These are phyloP conservation scores for Raphanus raphanistrum DNA, from an alignment of 345 rosid species.

Conservation along the genomic window DNA sequence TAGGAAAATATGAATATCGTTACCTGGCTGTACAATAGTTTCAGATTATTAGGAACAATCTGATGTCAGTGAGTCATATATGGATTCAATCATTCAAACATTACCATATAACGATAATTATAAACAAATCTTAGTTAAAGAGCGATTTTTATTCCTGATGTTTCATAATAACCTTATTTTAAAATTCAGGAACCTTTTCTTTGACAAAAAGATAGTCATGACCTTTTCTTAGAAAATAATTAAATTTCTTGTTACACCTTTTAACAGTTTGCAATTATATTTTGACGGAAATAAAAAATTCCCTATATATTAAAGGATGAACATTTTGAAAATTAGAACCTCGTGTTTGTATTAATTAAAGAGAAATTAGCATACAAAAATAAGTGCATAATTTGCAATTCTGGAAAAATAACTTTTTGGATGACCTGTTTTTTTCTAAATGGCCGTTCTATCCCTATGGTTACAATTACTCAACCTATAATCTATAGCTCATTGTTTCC, in stretches of 20 bases:
- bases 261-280: background rate
- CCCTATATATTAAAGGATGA: no score
- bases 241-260: background rate
- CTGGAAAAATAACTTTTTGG: no score
- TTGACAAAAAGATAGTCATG: background rate
- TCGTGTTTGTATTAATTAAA: no score
- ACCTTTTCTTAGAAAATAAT: background rate
- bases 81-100: background rate
- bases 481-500: no score
- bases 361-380: no score
- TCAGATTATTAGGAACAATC: background rate
- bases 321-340: no score
- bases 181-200: background rate
- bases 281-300: background rate
- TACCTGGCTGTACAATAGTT: background rate
- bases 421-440: no score
- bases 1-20: background rate
- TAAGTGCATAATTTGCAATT: no score
- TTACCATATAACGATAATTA: background rate
- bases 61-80: background rate
- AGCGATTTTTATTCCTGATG: background rate
- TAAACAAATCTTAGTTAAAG: background rate
- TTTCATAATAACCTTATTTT: slow-evolving; percentile 1
- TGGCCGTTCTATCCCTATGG: no score
- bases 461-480: no score